These are phyloP conservation scores for Fusarium papillatum DNA, from an alignment of 2,329 filamentous ascomycete species.

Conservation along the genomic window DNA sequence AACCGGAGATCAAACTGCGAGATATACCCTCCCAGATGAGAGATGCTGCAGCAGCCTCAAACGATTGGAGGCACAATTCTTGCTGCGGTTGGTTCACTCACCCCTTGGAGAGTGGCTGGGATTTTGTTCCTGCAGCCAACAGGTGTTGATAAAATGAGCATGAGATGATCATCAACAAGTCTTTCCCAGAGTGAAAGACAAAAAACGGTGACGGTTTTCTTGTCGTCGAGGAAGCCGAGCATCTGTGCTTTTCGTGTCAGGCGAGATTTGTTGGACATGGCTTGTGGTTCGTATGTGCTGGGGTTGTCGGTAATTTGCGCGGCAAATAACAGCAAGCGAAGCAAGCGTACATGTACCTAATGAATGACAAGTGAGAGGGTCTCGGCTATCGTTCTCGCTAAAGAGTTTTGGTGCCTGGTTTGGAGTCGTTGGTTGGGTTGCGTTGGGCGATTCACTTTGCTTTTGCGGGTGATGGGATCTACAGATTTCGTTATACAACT, in stretches of 20 bases:
- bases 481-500: not conserved
- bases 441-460: not conserved
- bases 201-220: not conserved
- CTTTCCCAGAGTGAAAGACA: not conserved
- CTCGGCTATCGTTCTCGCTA: constrained; percentile 2
- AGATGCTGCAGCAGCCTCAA: not conserved
- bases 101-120: not conserved
- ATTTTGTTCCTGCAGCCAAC: not conserved
- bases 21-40: not conserved
- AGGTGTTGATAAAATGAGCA: not conserved
- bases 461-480: not conserved
- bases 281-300: not conserved
- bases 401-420: not conserved
- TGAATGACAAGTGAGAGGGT: not conserved
- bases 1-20: constrained; percentile 7
- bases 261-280: not conserved
- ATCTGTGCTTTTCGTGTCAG: not conserved
- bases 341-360: not conserved
- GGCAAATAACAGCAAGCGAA: not conserved
- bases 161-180: not conserved
- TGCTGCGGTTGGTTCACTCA: not conserved
- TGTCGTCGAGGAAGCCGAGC: not conserved
- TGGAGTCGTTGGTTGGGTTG: not conserved
- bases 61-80: not conserved
- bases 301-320: constrained; percentile 3